Evolutionary conservation across 208 protist genomes (phyloP), one percentile per base, ranked within the genome.

Genomic region (Leishmania lainsoni): DNA sequence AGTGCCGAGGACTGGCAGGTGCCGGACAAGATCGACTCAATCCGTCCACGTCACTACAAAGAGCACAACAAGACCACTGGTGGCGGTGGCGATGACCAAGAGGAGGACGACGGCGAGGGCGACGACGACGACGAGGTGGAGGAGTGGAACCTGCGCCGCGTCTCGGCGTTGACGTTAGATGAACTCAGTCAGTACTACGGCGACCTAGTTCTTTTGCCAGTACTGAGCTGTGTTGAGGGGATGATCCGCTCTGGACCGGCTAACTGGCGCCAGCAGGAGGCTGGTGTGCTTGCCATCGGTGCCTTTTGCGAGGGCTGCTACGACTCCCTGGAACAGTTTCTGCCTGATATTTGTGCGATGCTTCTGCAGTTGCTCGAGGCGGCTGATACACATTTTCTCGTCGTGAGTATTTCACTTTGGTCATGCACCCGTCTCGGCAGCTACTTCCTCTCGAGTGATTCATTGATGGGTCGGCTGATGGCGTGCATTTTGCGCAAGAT

Each of bases 101-200:
- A 73, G 17, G 78, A 82, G 61, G 93, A 92, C 42, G 89, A 91
- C 66, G 86, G 92, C 45, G 91, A 73, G 10, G 78, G 81, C 52
- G 93, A 93, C 32, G 92, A 96, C 54, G 94, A 93, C 65, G 92
- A 96, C 73, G 97, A 98, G 79, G 93, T 97, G 58, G 88, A 93
- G 79, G 90, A 98, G 85, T 98, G 95, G 95, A 98, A 93, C 74
- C 86, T 99, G 69, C 94, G 98, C 71, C 97, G 96, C 79, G 97
- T 95, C 42, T 92, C 92, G 12, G 97, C 97, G 9, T 71, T 90
- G 22, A 92, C 91, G 35, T 86, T 99, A 52, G 98, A 99, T 76
- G 86, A 92, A 35, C 86, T 99, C 54, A 89, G 91, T 65, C 88
- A 93, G 73, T 87, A 92, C 80, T 98, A 94, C 84, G 92, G 94